Percentiles rank a stretch among this genome's conserved stretches.
These are phyloP conservation scores for Populus ilicifolia DNA, from an alignment of 345 rosid genomes.

Conservation along the genomic window DNA sequence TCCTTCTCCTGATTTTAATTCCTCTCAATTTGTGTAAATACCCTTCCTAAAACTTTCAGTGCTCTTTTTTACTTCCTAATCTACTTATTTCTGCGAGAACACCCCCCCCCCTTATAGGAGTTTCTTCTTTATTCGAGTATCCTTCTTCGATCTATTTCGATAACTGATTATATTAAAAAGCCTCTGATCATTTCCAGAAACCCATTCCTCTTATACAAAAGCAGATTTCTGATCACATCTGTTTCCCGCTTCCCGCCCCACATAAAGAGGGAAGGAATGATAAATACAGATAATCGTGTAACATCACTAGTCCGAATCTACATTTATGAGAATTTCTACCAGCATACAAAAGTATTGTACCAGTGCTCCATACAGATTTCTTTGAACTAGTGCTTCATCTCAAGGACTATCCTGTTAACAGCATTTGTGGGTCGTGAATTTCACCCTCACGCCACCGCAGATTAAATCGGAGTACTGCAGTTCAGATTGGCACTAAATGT, in stretches of 20 bases:
- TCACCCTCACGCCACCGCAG: slow-evolving; percentile 12
- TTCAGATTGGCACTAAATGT: slow-evolving; percentile 17
- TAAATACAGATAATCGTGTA: neutral
- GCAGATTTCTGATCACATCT: neutral
- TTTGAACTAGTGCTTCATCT: neutral
- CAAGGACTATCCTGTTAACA: neutral
- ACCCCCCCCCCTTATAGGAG: too few relatives aligned
- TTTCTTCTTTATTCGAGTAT: too few relatives aligned
- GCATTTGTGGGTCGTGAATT: neutral
- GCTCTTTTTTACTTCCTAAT: too few relatives aligned
- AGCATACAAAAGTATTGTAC: neutral
- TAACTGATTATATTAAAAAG: too few relatives aligned
- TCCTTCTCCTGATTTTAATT: too few relatives aligned
- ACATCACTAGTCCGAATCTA: neutral
- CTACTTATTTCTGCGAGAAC: too few relatives aligned
- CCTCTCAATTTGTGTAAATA: too few relatives aligned
- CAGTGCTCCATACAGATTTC: neutral
- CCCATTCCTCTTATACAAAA: neutral
- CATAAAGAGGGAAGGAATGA: neutral
- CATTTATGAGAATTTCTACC: neutral
- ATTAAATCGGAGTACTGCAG: slow-evolving; percentile 13
- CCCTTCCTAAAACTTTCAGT: too few relatives aligned
- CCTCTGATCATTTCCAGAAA: neutral
- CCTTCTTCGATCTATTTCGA: too few relatives aligned
- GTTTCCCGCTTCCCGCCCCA: neutral